Base-by-base conservation (phyloP, 371 early-diverging fungal genomes). In the Coemansia sp. region DNA sequence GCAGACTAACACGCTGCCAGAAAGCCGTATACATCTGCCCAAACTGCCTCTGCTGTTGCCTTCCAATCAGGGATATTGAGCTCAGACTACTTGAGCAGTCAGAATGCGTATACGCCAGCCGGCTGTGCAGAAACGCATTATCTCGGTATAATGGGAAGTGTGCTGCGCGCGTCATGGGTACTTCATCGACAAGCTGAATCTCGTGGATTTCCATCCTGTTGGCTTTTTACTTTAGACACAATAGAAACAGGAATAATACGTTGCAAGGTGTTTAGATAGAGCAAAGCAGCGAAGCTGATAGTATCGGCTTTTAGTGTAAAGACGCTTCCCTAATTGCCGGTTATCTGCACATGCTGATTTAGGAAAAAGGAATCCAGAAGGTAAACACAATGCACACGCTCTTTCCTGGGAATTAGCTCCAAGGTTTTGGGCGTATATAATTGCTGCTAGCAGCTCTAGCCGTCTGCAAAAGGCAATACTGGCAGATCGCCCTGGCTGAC, bases 41-140 rank as follows among this genome's bases (percentile, higher is more conserved):
- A 11, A 54, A 11, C 24, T 48, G 24, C 18, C 37, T 34, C 37
- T 18, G 52, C 36, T 52, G 52, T 18, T 10, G 36, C 36, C 52
- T 12, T 6, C 29, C 39, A 10, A 3, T 39, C 18, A 29, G 5
- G 12, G 54, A 54, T 8, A 54, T 31, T 4, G 54, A 54, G 10
- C 54, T 54, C 16, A 38, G 54, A 24, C 54, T 54, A 12, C 54
- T 54, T 1, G 54, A 54, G 39, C 39, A 54, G 29, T 54, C 54
- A 4, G 54, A 54, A 29, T 37, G 32, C 4, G 54, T 18, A 18
- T 31, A 54, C 16, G 39, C 54, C 14, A 54, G 18, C 6, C 54
- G 54, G 7, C 6, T 54, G 11, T 54, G 54, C 40, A 54, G 29
- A 29, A 9, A 39, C 32, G 54, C 24, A 16, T 54, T 6, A 4